These are phyloP conservation scores for Penicillium arizonense DNA, from an alignment of 495 filamentous ascomycete genomes.

Conservation along the genomic window DNA sequence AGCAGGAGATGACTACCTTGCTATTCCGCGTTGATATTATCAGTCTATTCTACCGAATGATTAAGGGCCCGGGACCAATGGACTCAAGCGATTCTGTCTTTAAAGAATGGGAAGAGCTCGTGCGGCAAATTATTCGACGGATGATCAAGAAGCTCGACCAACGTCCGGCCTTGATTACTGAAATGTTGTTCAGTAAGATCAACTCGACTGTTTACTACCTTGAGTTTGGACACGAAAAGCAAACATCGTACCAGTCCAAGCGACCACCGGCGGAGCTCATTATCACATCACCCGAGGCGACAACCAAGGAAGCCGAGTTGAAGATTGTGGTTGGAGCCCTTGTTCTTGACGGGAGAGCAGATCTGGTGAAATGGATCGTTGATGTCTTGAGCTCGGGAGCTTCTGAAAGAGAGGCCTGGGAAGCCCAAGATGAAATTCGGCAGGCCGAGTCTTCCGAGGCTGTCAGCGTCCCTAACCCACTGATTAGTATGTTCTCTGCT, in stretches of 20 bases:
- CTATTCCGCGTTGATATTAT: constrained; percentile 91
- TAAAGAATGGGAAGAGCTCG: constrained; percentile 90
- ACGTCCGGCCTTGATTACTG: constrained; percentile 77
- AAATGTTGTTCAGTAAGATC: constrained; percentile 93
- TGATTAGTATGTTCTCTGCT: constrained; percentile 37
- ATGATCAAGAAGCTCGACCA: constrained; percentile 78
- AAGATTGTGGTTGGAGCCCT: constrained; percentile 75
- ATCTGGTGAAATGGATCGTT: constrained; percentile 81
- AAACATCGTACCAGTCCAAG: constrained; percentile 55
- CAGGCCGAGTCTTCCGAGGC: constrained; percentile 39
- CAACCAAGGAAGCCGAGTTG: constrained; percentile 66
- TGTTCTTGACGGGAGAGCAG: constrained; percentile 69
- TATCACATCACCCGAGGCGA: constrained; percentile 61
- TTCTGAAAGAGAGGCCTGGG: constrained; percentile 77
- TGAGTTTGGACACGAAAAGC: constrained; percentile 86
- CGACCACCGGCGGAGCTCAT: constrained; percentile 74
- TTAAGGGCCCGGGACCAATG: constrained; percentile 83
- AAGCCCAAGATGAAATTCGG: constrained; percentile 62
- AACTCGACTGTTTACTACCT: constrained; percentile 78
- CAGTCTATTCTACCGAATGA: constrained; percentile 82
- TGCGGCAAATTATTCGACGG: constrained; percentile 73
- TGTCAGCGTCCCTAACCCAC: constrained; percentile 34
- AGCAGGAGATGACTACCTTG: constrained; percentile 83
- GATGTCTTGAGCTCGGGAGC: constrained; percentile 63
- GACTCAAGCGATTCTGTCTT: constrained; percentile 60